A percentile compares a stretch with the other conserved stretches of the same genome.
phyloP scores from a whole-genome alignment of 192 early-diverging fungal species.

The Helicostylum pulchrum region DNA sequence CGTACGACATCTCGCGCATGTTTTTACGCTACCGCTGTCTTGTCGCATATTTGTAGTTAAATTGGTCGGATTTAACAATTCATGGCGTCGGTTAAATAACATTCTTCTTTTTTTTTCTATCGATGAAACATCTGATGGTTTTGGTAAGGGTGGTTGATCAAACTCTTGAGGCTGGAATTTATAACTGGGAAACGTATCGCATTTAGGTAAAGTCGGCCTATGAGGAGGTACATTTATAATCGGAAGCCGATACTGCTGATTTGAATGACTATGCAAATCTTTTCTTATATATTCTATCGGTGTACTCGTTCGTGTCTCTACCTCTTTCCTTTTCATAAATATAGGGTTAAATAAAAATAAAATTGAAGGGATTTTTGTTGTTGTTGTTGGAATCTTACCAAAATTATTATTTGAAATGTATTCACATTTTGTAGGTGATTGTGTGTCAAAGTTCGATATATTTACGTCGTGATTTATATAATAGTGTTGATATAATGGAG shows the following conservation, averaged over 20 bases:
- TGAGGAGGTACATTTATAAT: no score
- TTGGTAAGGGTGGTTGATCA: no score
- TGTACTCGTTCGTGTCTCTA: no score
- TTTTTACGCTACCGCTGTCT: background rate
- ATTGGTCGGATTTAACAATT: background rate
- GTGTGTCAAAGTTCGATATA: background rate
- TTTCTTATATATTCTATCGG: no score
- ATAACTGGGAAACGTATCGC: no score
- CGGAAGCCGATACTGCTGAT: no score
- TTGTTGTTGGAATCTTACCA: background rate
- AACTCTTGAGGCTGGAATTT: no score
- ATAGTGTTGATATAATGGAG: background rate
- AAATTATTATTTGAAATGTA: background rate
- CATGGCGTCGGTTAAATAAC: background rate
- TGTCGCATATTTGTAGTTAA: background rate
- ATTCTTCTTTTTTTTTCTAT: background rate
- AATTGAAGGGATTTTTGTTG: no score
- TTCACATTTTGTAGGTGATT: background rate
- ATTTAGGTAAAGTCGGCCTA: no score
- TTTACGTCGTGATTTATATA: background rate
- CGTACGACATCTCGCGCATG: slow-evolving; percentile 20
- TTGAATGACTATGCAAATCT: no score
- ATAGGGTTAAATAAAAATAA: background rate
- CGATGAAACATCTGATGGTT: no score
- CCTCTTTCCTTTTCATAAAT: no score